Evolutionary conservation across 1,139 yeast species (phyloP), one percentile per base, ranked within the genome.

Genomic region (Pichia sp.): DNA sequence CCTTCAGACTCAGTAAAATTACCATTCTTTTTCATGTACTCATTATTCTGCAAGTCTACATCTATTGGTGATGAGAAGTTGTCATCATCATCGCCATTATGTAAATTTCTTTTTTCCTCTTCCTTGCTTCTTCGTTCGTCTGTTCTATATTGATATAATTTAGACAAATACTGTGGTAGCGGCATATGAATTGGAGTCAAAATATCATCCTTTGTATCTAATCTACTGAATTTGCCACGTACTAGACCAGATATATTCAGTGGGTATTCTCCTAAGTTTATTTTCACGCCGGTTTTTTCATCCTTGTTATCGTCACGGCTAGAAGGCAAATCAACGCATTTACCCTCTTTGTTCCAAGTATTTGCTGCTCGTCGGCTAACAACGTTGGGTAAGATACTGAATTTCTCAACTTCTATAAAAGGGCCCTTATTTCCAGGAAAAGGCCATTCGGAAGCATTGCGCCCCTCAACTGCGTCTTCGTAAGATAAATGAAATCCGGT

Each of bases 401-500:
- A 75, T 34, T 74, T 63, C 61, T 85, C 79, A 53, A 73, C 70
- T 56, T 80, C 83, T n/a, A 48, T 47, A 80, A 86, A 85, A 4
- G 80, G 76, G 21, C 68, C 70, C 8, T 70, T 67, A 31, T 71
- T 66, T 34, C 70, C 68, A 28, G 75, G 81, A 26, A 83, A 64
- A 0, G 90, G 90, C 79, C 85, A 85, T 0, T 81, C 73, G 50
- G 76, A 74, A 0, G 63, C 67, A 40, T 73, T 70, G 50, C 74
- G 70, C 10, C 78, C 77, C 4, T 69, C 61, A 3, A 74, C 18
- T 34, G 73, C 74, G 64, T 86, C 93, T 9, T 71, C 68, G 60
- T 84, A 87, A 47, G 85, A 82, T 53, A 82, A 68, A 62, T 73
- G 74, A 56, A 84, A 78, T 8, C 96, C 96, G 0, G 95, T 86